A percentile compares a stretch with the other conserved stretches of the same genome.
phyloP scores from a whole-genome alignment of 169 alveolate genomes.

The Eimeria acervulina region DNA sequence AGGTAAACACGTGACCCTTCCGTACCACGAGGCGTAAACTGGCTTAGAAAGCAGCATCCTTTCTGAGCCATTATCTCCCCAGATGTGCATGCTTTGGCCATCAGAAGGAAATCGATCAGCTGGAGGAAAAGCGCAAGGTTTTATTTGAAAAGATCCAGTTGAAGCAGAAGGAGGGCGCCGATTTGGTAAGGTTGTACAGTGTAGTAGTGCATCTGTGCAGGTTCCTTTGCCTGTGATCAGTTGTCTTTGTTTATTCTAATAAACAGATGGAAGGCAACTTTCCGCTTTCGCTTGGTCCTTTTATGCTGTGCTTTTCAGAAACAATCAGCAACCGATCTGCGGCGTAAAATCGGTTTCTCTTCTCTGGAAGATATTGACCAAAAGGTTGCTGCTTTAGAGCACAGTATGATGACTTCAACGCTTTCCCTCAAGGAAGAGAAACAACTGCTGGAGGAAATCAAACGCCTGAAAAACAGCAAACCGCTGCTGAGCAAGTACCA shows the following conservation, averaged over 20 bases:
- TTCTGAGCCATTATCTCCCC: not conserved
- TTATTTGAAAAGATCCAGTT: slow-evolving; percentile 70
- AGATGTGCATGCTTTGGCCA: not conserved
- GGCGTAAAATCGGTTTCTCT: slow-evolving; percentile 78
- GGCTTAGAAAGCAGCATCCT: not conserved
- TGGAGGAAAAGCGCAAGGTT: slow-evolving; percentile 73
- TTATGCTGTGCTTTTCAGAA: slow-evolving; percentile 24
- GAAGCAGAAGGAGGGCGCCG: slow-evolving; percentile 76
- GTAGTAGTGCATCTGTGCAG: not conserved
- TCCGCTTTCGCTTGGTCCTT: not conserved
- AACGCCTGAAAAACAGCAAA: slow-evolving; percentile 74
- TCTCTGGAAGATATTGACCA: slow-evolving; percentile 74
- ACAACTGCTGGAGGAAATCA: slow-evolving; percentile 77
- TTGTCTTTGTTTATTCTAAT: not conserved
- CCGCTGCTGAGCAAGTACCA: slow-evolving; percentile 75
- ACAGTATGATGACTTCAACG: slow-evolving; percentile 77
- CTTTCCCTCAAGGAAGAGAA: slow-evolving; percentile 81
- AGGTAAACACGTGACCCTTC: not conserved
- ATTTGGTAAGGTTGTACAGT: slow-evolving; percentile 55
- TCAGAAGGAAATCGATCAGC: slow-evolving; percentile 73
- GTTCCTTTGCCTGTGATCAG: not conserved
- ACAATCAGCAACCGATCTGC: slow-evolving; percentile 74
- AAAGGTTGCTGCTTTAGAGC: slow-evolving; percentile 71
- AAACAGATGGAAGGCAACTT: not conserved
- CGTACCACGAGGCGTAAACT: not conserved